These are phyloP conservation scores for Schizosaccharomyces lindneri DNA, from an alignment of 805 yeast genomes.

Conservation along the genomic window DNA sequence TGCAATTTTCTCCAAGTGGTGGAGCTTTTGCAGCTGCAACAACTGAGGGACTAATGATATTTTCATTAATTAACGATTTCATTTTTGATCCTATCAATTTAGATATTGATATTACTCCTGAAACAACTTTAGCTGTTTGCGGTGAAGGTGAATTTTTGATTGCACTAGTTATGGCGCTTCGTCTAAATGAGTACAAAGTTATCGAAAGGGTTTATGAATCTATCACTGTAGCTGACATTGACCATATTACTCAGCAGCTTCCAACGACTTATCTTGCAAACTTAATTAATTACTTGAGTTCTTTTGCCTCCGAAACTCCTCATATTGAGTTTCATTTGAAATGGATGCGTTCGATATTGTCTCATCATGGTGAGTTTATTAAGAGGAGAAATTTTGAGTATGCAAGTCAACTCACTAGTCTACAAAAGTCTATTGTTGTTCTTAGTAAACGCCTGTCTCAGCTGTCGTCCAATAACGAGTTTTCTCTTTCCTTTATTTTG, in stretches of 20 bases:
- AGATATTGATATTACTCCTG: conserved; percentile 79
- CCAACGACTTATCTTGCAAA: conserved; percentile 57
- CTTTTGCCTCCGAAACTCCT: conserved; percentile 38
- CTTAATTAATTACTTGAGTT: conserved; percentile 44
- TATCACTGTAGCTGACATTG: conserved; percentile 46
- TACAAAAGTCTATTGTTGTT: conserved; percentile 4
- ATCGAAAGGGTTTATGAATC: conserved; percentile 50
- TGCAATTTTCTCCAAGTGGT: conserved; percentile 74
- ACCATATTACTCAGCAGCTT: conserved; percentile 36
- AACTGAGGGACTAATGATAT: conserved; percentile 74
- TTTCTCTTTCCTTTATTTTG: background rate
- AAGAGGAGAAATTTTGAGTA: conserved; percentile 35
- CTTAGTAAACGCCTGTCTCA: background rate
- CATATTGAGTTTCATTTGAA: conserved; percentile 65
- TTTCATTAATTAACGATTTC: conserved; percentile 47
- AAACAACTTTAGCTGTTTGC: conserved; percentile 23
- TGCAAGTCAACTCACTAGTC: conserved; percentile 12
- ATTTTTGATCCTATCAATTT: conserved; percentile 86
- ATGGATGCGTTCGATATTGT: conserved; percentile 52
- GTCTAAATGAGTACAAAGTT: conserved; percentile 60
- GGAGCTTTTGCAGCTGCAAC: conserved; percentile 82
- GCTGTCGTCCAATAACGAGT: background rate
- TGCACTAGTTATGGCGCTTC: conserved; percentile 77
- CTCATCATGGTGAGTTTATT: conserved; percentile 57
- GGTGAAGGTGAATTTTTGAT: conserved; percentile 27